A percentile compares a stretch with the other conserved stretches of the same genome.
Evolutionary conservation across 2,329 filamentous ascomycete genomes (phyloP).

Genomic region (Trichoderma arundinaceum): DNA sequence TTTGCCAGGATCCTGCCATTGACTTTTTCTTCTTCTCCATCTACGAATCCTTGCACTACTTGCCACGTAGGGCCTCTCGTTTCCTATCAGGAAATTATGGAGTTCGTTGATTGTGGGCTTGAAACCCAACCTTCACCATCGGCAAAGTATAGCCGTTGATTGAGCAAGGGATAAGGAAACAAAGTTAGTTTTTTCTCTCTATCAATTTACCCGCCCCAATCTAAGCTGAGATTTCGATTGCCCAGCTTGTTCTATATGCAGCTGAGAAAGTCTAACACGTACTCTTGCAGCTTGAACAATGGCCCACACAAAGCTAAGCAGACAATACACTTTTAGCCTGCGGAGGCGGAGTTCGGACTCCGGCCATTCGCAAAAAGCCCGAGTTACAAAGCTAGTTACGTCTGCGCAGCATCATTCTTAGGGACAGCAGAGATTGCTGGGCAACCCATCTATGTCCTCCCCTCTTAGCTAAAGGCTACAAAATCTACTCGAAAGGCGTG

Average conservation of each 20-base stretch:
- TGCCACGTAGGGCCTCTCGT: slow-evolving; percentile 19
- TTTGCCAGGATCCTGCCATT: background rate
- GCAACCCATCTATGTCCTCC: background rate
- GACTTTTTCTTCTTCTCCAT: background rate
- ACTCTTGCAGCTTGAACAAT: slow-evolving; percentile 1
- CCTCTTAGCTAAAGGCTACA: background rate
- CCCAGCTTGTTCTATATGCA: slow-evolving; percentile 7
- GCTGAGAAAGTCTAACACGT: slow-evolving; percentile 4
- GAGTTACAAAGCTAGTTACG: slow-evolving; percentile 22
- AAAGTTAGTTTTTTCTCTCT: background rate
- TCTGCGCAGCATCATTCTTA: slow-evolving; percentile 15
- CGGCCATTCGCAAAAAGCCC: slow-evolving; percentile 18
- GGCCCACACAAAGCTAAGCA: slow-evolving; percentile 7
- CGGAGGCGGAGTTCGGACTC: slow-evolving; percentile 31
- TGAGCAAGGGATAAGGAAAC: background rate
- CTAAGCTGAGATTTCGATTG: background rate
- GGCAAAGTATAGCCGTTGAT: background rate
- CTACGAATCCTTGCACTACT: slow-evolving; percentile 1
- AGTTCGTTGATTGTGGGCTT: background rate
- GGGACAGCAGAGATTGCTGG: background rate
- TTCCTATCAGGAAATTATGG: slow-evolving; percentile 19
- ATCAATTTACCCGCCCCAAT: background rate
- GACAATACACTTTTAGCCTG: background rate
- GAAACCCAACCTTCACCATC: slow-evolving; percentile 17
- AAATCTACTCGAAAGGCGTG: slow-evolving; percentile 10